Base-by-base conservation (phyloP, 169 alveolate species). In the Perkinsus marinus region DNA sequence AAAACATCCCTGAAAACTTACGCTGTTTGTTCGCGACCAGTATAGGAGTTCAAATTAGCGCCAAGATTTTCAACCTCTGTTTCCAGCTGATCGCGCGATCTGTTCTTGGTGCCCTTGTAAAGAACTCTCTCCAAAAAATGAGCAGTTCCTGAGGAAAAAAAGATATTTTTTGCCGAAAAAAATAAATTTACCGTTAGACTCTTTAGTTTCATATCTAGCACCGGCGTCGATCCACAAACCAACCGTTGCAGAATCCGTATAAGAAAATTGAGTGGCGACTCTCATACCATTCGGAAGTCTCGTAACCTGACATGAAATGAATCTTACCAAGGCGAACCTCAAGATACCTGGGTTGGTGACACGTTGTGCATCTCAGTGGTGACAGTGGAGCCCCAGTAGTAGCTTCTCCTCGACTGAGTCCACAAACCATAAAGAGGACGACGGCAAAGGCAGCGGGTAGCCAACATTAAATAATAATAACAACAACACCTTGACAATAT, bases 21-120 rank as follows among this genome's bases (percentile, higher is more conserved):
- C 93, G 98, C 98, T 0, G 99, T 98, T 93, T 97, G 99, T 91
- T 98, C 99, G 93, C 99, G 95, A 36, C 99, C 97, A 26, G 99
- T 98, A 93, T 98, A 98, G 17, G 99, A 99, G 94, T 98, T 98
- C 26, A 98, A 94, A 90, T 98, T 97, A 26, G 99, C 99, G 22
- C 99, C 99, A 95, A 97, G 94, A 92, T 97, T 97, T 92, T 98
- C 99, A 34, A 98, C 98, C 93, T 98, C 99, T 68, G 95, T 95
- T 95, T 98, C 99, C 90, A 98, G 94, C 92, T 97, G 96, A 17
- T 93, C 92, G 93, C 99, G 95, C 34, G 96, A 92, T 68, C 99
- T 94, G 90, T 95, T 97, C 68, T 94, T 94, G 6, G 99, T 97
- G 37, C 99, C 99, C 34, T 57, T 57, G 34, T 57, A 57, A 13